Conservation (phyloP, 139 green algal genomes). For the Tetradesmus obliquus region DNA sequence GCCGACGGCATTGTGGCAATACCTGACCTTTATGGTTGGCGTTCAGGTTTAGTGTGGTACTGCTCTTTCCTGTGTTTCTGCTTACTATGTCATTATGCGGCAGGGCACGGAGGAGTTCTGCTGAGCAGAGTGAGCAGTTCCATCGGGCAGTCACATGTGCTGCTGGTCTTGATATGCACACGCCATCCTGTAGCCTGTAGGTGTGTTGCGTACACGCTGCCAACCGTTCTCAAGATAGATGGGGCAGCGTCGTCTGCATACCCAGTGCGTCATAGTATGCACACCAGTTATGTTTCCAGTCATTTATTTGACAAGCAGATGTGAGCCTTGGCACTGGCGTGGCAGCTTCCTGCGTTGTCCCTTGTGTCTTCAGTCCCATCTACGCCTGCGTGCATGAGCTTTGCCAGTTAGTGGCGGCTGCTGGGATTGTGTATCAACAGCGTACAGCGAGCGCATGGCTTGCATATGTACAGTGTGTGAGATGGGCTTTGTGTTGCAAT, state of each 20-base stretch:
- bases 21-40: not conserved
- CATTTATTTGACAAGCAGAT: too few relatives aligned
- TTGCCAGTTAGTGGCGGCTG: not conserved
- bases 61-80: not conserved
- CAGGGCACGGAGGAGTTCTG: too few relatives aligned
- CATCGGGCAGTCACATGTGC: too few relatives aligned
- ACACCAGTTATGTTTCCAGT: too few relatives aligned
- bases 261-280: too few relatives aligned
- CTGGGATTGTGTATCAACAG: not conserved
- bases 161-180: too few relatives aligned
- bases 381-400: not conserved
- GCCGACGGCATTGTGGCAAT: not conserved
- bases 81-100: too few relatives aligned
- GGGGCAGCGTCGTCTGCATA: too few relatives aligned
- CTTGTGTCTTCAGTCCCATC: not conserved
- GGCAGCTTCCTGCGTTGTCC: not conserved
- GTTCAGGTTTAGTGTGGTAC: not conserved
- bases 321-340: not conserved
- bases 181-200: too few relatives aligned
- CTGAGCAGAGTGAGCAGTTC: too few relatives aligned
- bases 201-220: too few relatives aligned
- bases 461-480: not conserved
- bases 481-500: not conserved
- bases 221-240: too few relatives aligned
- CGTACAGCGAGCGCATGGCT: not conserved